phyloP scores from a whole-genome alignment of 2,329 filamentous ascomycete genomes.

The Aureobasidium sp. region DNA sequence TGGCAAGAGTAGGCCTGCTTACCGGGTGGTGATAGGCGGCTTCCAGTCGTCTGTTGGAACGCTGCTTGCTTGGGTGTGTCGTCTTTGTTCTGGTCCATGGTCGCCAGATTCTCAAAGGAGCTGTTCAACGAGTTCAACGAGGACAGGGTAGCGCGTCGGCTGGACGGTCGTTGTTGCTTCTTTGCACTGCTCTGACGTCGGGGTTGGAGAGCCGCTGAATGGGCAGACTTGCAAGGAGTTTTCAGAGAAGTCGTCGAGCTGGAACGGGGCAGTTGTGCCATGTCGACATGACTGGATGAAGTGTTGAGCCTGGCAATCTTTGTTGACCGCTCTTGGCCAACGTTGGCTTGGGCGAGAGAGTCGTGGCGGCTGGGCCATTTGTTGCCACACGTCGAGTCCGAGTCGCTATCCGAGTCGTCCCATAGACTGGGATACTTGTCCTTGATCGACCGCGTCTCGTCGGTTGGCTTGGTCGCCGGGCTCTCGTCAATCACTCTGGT shows the following conservation, averaged over 20 bases:
- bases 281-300: conserved; percentile 30
- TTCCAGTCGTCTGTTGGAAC: conserved; percentile 35
- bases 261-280: conserved; percentile 28
- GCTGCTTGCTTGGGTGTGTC: conserved; percentile 22
- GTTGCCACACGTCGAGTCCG: conserved; percentile 25
- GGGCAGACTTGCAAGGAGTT: conserved; percentile 30
- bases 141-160: conserved; percentile 19
- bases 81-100: conserved; percentile 18
- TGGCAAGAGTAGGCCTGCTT: conserved; percentile 22
- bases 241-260: conserved; percentile 27
- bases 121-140: conserved; percentile 19
- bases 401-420: conserved; percentile 35
- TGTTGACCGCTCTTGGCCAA: conserved; percentile 23
- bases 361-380: conserved; percentile 24
- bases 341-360: conserved; percentile 27
- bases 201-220: conserved; percentile 29
- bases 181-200: conserved; percentile 28
- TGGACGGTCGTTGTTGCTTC: conserved; percentile 17
- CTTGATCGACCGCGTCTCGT: conserved; percentile 33
- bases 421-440: conserved; percentile 41
- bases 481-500: conserved; percentile 34
- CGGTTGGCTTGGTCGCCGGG: conserved; percentile 29
- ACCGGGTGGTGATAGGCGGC: conserved; percentile 31
- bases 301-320: conserved; percentile 30
- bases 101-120: conserved; percentile 18